Evolutionary conservation across 805 yeast species (phyloP).

Genomic region (Candida fluviatilis): DNA sequence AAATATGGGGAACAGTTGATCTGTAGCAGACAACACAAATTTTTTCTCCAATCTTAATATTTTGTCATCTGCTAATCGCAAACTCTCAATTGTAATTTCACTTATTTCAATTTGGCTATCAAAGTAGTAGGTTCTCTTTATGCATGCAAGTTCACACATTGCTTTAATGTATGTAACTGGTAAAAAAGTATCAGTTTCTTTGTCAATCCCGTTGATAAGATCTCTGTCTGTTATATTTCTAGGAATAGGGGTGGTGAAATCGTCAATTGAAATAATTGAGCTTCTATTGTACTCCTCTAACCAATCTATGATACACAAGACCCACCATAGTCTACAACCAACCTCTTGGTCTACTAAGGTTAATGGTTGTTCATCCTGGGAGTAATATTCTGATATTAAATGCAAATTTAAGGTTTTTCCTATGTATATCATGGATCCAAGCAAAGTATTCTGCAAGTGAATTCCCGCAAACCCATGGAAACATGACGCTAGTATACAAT

Average conservation of each 20-base stretch:
- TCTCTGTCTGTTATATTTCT: constrained; percentile 12
- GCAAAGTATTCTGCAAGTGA: constrained; percentile 19
- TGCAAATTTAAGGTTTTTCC: constrained; percentile 22
- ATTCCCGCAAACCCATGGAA: constrained; percentile 25
- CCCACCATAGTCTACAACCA: constrained; percentile 23
- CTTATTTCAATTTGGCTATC: constrained; percentile 5
- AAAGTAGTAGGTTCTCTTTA: constrained; percentile 21
- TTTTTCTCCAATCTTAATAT: neutral
- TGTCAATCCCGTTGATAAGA: constrained; percentile 7
- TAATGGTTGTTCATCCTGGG: constrained; percentile 1
- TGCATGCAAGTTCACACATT: constrained; percentile 15
- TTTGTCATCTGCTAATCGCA: neutral
- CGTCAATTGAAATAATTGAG: constrained; percentile 13
- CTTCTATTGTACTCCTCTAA: constrained; percentile 21
- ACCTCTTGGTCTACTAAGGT: constrained; percentile 11
- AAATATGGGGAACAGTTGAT: neutral
- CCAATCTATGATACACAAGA: constrained; percentile 27
- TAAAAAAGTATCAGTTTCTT: constrained; percentile 17
- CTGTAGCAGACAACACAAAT: neutral
- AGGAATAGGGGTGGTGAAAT: constrained; percentile 21
- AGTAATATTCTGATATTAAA: constrained; percentile 8
- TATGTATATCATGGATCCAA: constrained; percentile 14
- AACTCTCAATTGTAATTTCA: neutral
- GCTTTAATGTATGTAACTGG: constrained; percentile 14
- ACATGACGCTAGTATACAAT: constrained; percentile 20